Evolutionary conservation across 2,329 filamentous ascomycete species (phyloP), one percentile per base, ranked within the genome.

Genomic region (Lasiodiplodia sp.): DNA sequence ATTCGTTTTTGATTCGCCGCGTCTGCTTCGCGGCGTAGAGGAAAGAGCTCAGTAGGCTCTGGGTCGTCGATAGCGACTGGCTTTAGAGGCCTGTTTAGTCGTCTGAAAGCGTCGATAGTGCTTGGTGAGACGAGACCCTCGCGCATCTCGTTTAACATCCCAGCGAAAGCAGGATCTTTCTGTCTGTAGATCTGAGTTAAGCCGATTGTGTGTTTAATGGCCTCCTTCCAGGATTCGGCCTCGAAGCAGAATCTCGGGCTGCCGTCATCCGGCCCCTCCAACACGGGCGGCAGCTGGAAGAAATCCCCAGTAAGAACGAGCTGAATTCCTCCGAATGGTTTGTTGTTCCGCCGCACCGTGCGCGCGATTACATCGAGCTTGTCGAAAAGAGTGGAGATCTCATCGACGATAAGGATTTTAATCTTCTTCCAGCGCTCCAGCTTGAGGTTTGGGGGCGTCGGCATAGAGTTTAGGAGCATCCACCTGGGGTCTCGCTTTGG

Each of bases 261-360:
- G 38, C 4, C 84, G 73, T 69, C 82, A 21, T 55, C 34, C 10
- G 51, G 12, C 5, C 47, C 47, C 47, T 38, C 18, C 18, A 52
- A 14, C 81, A 88, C 85, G 0, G 86, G 86, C 0, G 86, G 84
- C 0, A 89, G 74, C 71, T 89, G 86, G 70, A 83, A 88, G 68
- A 89, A 89, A 71, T 90, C 88, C 1, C 87, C 87, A 0, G 85
- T 86, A 4, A 88, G 83, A 11, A 89, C 76, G 14, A 89, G 62
- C 71, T 89, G 87, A 3, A 86, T 80, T 2, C 86, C 86, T 0
- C 82, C 82, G 66, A 83, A 84, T 1, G 80, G 73, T 4, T 56
- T 55, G 8, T 70, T 55, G 7, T 68, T 71, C 6, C 67, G 66
- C 53, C 78, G 72, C 2, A 77, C 78, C 28, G 71, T 75, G 69